Base-by-base conservation (phyloP, 495 filamentous ascomycete species). In the Aspergillus homomorphus region DNA sequence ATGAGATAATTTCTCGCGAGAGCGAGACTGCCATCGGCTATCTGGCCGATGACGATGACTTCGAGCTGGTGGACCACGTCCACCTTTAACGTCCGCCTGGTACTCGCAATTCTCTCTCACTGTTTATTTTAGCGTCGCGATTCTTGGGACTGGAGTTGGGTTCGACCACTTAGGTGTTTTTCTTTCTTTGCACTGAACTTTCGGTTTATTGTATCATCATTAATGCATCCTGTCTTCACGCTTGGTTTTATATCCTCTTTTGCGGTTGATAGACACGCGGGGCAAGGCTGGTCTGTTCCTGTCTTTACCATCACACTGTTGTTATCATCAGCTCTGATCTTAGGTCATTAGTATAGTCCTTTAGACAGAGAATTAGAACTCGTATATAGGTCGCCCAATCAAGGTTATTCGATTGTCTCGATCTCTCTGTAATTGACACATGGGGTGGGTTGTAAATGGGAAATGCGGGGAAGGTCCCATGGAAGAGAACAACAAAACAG, bases 1-100 rank as follows among this genome's bases (percentile, higher is more conserved):
- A 85, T 61, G 82, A 85, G 64, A 73, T 85, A 45, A 72, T 84
- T 44, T 68, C 76, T 38, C 59, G 60, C 3, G 79, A 80, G 59
- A 73, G 69, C 42, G 78, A 76, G 48, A 62, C 68, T 19, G 55
- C 48, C 24, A 57, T 62, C 19, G 73, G 72, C 51, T 72, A 73
- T 64, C 58, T 68, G 6, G 71, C 72, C 12, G 75, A 75, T 50
- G 72, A 75, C 18, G 74, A 74, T 41, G 74, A 75, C 48, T 78
- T 78, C 53, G 73, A 77, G 62, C 56, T 78, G 50, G 68, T 78
- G 19, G 66, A 69, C 45, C 64, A 58, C 45, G 60, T 64, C 42
- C 57, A 61, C n/a, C 51, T 65, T 10, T 70, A 51, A 69, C n/a
- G 2, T 53, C 19, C n/a, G n/a, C n/a, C 20, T 54, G 23, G 43